phyloP scores from a whole-genome alignment of 116 monocot genomes.

The Iris pallida region DNA sequence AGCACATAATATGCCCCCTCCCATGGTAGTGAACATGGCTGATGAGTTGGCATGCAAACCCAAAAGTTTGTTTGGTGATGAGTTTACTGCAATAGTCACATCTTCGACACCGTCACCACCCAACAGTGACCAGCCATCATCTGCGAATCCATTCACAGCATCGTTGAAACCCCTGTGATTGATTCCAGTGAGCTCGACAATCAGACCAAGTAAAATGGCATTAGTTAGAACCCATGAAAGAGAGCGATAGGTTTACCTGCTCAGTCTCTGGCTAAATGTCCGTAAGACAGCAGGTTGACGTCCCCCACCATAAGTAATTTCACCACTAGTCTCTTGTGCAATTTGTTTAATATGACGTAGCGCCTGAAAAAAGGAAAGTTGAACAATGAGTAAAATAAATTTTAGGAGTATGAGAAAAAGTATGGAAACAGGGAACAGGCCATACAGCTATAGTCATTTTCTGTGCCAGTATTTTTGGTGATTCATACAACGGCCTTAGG shows the following conservation, averaged over 20 bases:
- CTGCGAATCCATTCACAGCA: constrained; percentile 88
- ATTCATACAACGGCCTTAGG: constrained; percentile 84
- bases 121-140: constrained; percentile 89
- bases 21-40: constrained; percentile 36
- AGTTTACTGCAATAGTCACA: constrained; percentile 73
- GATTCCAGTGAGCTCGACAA: neutral
- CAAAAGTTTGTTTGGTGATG: constrained; percentile 61
- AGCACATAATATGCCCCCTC: constrained; percentile 78
- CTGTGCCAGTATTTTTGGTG: constrained; percentile 81
- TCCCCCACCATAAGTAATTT: constrained; percentile 57
- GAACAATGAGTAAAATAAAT: neutral
- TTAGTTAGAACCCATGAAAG: neutral
- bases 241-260: constrained; percentile 30
- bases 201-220: neutral
- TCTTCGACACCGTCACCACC: constrained; percentile 80
- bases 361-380: constrained; percentile 38
- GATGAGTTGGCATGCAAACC: constrained; percentile 45
- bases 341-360: constrained; percentile 80
- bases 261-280: constrained; percentile 79
- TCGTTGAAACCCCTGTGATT: constrained; percentile 83
- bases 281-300: constrained; percentile 79
- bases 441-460: constrained; percentile 91
- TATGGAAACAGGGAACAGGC: neutral
- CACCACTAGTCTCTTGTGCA: constrained; percentile 75
- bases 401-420: neutral